Percentiles rank a stretch among this genome's conserved stretches.
Evolutionary conservation across 306 rosid species (phyloP).

Genomic region (Adenanthera pavonina): DNA sequence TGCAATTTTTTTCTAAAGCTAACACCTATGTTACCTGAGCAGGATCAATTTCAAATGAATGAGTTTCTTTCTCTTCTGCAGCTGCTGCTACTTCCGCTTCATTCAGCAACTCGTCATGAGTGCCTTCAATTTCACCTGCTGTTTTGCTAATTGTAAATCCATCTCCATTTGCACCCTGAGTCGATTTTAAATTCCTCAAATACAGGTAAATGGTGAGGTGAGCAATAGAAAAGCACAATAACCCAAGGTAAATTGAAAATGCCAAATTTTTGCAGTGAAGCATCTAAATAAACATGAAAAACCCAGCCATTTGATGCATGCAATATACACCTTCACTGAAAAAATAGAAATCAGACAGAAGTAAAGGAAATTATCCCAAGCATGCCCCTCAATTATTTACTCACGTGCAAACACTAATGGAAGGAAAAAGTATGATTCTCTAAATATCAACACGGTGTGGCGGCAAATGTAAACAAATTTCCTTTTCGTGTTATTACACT

Average conservation of each 20-base stretch:
- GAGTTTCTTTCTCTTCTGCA: constrained; percentile 90
- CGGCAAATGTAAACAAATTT: not conserved
- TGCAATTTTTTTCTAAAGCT: not conserved
- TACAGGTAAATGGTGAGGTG: not conserved
- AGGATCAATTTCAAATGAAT: constrained; percentile 74
- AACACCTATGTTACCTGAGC: constrained; percentile 52
- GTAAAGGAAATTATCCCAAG: constrained; percentile 21
- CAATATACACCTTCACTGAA: constrained; percentile 21
- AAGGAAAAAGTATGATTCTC: constrained; percentile 8
- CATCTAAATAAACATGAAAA: not conserved
- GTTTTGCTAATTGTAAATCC: constrained; percentile 90
- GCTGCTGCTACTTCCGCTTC: constrained; percentile 90
- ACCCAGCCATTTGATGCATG: not conserved
- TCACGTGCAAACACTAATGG: constrained; percentile 10
- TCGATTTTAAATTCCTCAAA: constrained; percentile 7
- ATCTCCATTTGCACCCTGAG: constrained; percentile 69
- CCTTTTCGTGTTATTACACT: not conserved
- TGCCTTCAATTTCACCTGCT: constrained; percentile 73
- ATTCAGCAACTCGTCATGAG: constrained; percentile 75
- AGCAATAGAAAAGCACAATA: constrained; percentile 27
- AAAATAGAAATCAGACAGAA: constrained; percentile 23
- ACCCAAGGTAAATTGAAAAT: constrained; percentile 6
- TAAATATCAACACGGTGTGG: not conserved
- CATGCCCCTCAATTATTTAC: constrained; percentile 16
- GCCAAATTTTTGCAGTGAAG: constrained; percentile 14